Percentiles rank a stretch among this genome's conserved stretches.
phyloP scores from a whole-genome alignment of 495 filamentous ascomycete genomes.

The Opeltia flavorubescens region DNA sequence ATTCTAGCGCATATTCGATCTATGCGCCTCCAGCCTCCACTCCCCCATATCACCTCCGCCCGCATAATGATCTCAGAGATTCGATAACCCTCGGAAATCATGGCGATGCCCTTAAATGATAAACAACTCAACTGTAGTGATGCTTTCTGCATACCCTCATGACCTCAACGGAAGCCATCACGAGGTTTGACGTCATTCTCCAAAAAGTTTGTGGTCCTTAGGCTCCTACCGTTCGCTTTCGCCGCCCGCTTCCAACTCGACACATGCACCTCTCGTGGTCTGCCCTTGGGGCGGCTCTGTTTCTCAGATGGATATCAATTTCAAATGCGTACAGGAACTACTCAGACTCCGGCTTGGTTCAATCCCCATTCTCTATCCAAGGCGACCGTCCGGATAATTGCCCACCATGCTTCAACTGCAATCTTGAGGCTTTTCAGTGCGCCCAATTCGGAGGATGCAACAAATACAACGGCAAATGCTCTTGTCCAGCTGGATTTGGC shows the following conservation, averaged over 20 bases:
- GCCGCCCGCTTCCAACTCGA: slow-evolving; percentile 1
- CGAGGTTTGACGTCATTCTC: no score
- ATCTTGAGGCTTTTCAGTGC: slow-evolving; percentile 80
- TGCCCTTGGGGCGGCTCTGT: slow-evolving; percentile 6
- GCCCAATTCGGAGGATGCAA: slow-evolving; percentile 79
- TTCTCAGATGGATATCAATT: slow-evolving; percentile 6
- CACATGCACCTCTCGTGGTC: slow-evolving; percentile 10
- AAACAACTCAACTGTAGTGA: no score
- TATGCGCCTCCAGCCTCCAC: no score
- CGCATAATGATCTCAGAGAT: no score
- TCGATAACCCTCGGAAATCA: no score
- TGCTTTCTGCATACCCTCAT: no score
- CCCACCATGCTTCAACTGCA: slow-evolving; percentile 87
- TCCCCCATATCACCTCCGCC: no score
- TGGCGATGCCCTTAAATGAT: no score
- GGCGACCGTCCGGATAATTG: slow-evolving; percentile 46
- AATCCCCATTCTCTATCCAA: slow-evolving; percentile 29
- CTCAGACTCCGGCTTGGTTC: slow-evolving; percentile 10
- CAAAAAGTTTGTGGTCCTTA: no score
- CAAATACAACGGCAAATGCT: slow-evolving; percentile 76
- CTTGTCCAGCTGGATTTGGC: slow-evolving; percentile 81
- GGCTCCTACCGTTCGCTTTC: no score
- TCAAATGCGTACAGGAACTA: slow-evolving; percentile 10
- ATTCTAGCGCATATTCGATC: no score
- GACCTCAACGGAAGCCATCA: no score